Percentiles rank a stretch among this genome's conserved stretches.
Evolutionary conservation across 805 yeast genomes (phyloP).

Genomic region (Candida vartiovaarae): DNA sequence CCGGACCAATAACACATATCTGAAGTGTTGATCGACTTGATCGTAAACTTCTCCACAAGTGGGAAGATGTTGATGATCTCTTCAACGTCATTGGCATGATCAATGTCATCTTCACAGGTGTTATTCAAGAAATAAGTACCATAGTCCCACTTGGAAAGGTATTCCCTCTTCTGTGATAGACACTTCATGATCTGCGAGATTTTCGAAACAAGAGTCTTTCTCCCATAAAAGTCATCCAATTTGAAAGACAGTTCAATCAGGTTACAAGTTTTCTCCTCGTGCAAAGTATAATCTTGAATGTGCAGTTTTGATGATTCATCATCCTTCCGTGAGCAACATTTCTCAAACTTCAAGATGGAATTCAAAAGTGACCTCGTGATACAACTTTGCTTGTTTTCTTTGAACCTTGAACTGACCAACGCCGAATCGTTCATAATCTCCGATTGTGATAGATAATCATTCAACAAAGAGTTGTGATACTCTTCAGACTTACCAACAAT

Average conservation of each 20-base stretch:
- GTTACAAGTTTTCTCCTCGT: slow-evolving; percentile 12
- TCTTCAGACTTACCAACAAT: not conserved
- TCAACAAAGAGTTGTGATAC: not conserved
- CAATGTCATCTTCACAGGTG: not conserved
- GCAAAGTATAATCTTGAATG: slow-evolving; percentile 2
- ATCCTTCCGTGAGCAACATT: slow-evolving; percentile 3
- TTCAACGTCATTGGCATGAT: not conserved
- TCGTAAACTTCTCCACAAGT: slow-evolving; percentile 84
- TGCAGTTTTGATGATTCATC: not conserved
- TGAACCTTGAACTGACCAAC: not conserved
- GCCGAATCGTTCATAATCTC: not conserved
- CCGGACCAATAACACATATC: slow-evolving; percentile 96
- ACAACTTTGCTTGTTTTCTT: slow-evolving; percentile 4
- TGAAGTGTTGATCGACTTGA: slow-evolving; percentile 51
- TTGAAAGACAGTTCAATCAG: slow-evolving; percentile 13
- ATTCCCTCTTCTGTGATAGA: slow-evolving; percentile 6
- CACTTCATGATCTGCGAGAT: slow-evolving; percentile 6
- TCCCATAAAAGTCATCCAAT: slow-evolving; percentile 16
- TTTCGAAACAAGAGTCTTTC: slow-evolving; percentile 3
- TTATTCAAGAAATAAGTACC: slow-evolving; percentile 28
- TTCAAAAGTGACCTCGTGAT: slow-evolving; percentile 16
- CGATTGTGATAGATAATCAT: not conserved
- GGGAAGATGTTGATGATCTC: slow-evolving; percentile 69
- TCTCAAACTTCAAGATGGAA: slow-evolving; percentile 18
- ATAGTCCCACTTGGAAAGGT: slow-evolving; percentile 38